Evolutionary conservation across 306 rosid genomes (phyloP), one percentile per base, ranked within the genome.

Genomic region (Ceratonia siliqua): DNA sequence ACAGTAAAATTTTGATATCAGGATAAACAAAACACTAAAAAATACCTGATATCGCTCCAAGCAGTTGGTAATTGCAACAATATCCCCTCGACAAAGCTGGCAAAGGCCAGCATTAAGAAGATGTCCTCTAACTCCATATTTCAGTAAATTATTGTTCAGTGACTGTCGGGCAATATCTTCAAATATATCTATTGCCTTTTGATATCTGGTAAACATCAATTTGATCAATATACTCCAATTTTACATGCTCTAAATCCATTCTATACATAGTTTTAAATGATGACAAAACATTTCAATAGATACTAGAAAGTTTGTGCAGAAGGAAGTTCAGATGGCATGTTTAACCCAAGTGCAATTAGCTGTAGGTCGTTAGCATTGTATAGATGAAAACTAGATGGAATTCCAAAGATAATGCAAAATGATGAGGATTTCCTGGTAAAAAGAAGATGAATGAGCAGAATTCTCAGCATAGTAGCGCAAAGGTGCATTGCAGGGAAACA

Each of bases 101-200:
- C 98, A 95, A 63, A 95, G 63, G 35, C 99, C 99, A 74, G 97
- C 85, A 85, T 89, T 92, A 33, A 95, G 98, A 83, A 95, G 97
- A 84, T 95, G 92, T 33, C 98, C 99, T 78, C 90, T 95, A 15
- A 92, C 99, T 82, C 99, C 98, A 78, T 95, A 95, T 79, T 92
- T 95, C 50, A 92, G 85, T 83, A 95, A 82, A 82, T 89, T 92
- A 70, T 28, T 87, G 78, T 84, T 85, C 45, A 95, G 87, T 0
- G 99, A 90, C 72, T 95, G 92, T 6, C 84, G 86, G 7, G 98
- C 91, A 78, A 92, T 72, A 82, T 90, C 91, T 82, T 92, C 99
- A 72, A 82, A 95, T 73, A 95, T 89, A 68, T 84, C 79, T 82
- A 95, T 87, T 12, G 99, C 85, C 76, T 89, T 92, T 77, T 81